Percentiles rank a stretch among this genome's conserved stretches.
phyloP scores from a whole-genome alignment of 2,329 filamentous ascomycete species.

The Verticillium klebahnii region DNA sequence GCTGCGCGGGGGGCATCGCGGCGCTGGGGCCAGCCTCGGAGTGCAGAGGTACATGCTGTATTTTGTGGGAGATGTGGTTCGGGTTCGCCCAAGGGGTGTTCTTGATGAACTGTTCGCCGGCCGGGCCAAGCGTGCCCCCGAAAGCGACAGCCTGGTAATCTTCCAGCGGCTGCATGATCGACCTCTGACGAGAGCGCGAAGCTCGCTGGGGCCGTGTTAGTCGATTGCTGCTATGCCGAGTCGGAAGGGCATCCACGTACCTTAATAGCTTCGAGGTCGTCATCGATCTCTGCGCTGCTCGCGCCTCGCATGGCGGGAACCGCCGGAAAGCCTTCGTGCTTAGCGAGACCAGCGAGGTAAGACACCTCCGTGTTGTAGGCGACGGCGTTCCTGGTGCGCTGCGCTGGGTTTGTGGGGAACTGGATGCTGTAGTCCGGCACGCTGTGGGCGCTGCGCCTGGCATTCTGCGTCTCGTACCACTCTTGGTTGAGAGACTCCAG shows the following conservation, averaged over 20 bases:
- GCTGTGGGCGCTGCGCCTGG: conserved; percentile 75
- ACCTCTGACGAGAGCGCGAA: not conserved
- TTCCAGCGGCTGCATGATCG: conserved; percentile 33
- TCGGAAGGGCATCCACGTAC: conserved; percentile 37
- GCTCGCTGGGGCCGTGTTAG: not conserved
- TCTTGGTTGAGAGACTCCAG: conserved; percentile 80
- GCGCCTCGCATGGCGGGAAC: conserved; percentile 80
- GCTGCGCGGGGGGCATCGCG: conserved; percentile 9
- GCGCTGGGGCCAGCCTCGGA: conserved; percentile 7
- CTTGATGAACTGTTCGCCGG: conserved; percentile 82
- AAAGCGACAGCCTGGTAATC: conserved; percentile 43
- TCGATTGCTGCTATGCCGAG: not conserved
- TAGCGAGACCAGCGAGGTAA: conserved; percentile 82
- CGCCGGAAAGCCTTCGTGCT: conserved; percentile 93
- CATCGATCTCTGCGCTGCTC: conserved; percentile 68
- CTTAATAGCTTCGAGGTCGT: conserved; percentile 85
- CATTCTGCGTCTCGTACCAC: conserved; percentile 89
- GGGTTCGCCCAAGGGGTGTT: conserved; percentile 92
- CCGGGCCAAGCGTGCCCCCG: conserved; percentile 51
- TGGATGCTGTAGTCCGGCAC: conserved; percentile 78
- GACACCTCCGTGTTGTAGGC: conserved; percentile 96
- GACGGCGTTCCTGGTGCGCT: conserved; percentile 78
- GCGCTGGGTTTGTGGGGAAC: conserved; percentile 70
- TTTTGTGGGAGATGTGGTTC: conserved; percentile 66
- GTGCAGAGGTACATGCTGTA: conserved; percentile 29